Percentiles rank a stretch among this genome's conserved stretches.
These are phyloP conservation scores for Pontederia paniculata DNA, from an alignment of 176 grass and related monocot genomes.

Conservation along the genomic window DNA sequence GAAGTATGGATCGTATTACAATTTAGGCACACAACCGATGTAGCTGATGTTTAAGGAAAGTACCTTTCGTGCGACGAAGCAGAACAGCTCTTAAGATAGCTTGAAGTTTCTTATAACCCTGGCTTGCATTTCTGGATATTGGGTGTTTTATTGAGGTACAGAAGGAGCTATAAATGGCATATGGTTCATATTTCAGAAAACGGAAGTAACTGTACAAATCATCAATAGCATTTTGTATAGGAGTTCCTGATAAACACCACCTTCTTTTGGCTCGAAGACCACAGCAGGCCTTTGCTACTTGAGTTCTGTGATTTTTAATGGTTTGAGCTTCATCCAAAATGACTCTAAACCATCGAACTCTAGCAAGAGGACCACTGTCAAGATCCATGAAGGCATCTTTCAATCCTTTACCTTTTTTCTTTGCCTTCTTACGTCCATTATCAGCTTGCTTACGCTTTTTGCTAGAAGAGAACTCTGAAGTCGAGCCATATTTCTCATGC, in stretches of 20 bases:
- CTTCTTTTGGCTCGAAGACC: slow-evolving; percentile 87
- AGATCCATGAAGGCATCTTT: slow-evolving; percentile 48
- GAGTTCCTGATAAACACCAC: slow-evolving; percentile 98
- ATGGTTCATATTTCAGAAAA: slow-evolving; percentile 94
- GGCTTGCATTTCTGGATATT: slow-evolving; percentile 61
- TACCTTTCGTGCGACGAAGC: slow-evolving; percentile 95
- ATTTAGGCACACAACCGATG: too few relatives aligned
- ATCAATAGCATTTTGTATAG: slow-evolving; percentile 97
- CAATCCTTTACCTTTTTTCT: slow-evolving; percentile 69
- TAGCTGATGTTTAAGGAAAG: slow-evolving; percentile 4
- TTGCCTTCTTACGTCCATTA: slow-evolving; percentile 26
- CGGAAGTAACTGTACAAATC: slow-evolving; percentile 95
- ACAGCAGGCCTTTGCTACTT: slow-evolving; percentile 81
- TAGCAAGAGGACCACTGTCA: slow-evolving; percentile 70
- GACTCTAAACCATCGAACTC: slow-evolving; percentile 94
- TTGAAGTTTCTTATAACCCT: slow-evolving; percentile 93
- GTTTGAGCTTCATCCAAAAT: slow-evolving; percentile 98
- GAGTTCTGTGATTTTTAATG: slow-evolving; percentile 92
- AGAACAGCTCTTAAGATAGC: slow-evolving; percentile 72
- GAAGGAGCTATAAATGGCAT: slow-evolving; percentile 67
- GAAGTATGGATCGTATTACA: too few relatives aligned
- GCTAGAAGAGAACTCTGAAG: slow-evolving; percentile 40
- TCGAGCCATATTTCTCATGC: slow-evolving; percentile 36
- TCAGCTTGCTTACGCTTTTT: slow-evolving; percentile 55
- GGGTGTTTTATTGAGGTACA: slow-evolving; percentile 76